A percentile compares a stretch with the other conserved stretches of the same genome.
Conservation (phyloP, 495 filamentous ascomycete species). For the Amorphotheca resinae region DNA sequence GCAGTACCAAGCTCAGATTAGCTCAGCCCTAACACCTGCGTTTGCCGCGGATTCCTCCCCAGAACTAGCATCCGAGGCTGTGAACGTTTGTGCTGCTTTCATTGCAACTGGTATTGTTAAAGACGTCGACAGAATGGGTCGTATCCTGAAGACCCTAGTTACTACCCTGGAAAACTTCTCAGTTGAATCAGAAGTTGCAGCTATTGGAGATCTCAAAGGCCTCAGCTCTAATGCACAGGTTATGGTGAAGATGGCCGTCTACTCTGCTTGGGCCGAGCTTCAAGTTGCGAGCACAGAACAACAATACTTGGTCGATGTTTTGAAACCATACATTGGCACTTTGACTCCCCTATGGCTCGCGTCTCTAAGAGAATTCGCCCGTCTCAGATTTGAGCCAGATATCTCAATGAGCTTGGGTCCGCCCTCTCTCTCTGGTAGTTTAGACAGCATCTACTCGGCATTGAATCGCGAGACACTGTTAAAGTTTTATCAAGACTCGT, state of each 20-base stretch:
- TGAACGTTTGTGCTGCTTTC: constrained; percentile 96
- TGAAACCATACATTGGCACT: constrained; percentile 80
- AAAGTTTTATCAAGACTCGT: constrained; percentile 94
- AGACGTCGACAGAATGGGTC: constrained; percentile 93
- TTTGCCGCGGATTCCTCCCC: constrained; percentile 94
- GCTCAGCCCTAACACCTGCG: constrained; percentile 88
- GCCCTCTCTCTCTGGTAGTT: constrained; percentile 56
- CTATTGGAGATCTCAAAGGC: constrained; percentile 86
- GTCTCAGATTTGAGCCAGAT: constrained; percentile 89
- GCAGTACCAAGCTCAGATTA: constrained; percentile 97
- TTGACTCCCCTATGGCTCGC: constrained; percentile 89
- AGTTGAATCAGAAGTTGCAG: constrained; percentile 65
- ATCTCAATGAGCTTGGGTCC: constrained; percentile 80
- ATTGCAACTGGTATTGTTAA: constrained; percentile 96
- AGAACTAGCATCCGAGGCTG: constrained; percentile 84
- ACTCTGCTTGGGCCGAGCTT: constrained; percentile 97
- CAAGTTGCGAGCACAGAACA: constrained; percentile 95
- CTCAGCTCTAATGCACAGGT: constrained; percentile 93
- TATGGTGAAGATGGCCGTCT: constrained; percentile 95
- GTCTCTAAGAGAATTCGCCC: constrained; percentile 86
- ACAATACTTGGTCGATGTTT: constrained; percentile 72
- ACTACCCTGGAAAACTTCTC: constrained; percentile 88
- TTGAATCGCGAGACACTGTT: constrained; percentile 88
- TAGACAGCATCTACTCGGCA: constrained; percentile 86
- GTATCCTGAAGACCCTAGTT: constrained; percentile 86